These are phyloP conservation scores for Ganoderma sinense DNA, from an alignment of 1,284 basidiomycete species.

Conservation along the genomic window DNA sequence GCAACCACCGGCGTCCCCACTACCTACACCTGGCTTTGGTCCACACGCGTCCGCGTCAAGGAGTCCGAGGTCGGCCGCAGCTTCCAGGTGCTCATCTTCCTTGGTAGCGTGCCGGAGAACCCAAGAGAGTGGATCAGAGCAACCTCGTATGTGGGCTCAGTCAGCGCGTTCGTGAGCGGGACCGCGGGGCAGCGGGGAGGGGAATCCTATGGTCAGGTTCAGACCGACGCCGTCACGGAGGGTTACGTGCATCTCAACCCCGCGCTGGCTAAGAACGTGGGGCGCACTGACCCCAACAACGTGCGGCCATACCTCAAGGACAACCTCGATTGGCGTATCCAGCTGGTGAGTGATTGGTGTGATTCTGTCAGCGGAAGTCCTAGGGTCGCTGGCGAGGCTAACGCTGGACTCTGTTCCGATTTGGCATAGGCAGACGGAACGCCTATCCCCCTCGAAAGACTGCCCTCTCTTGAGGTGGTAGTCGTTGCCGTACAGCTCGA, in stretches of 20 bases:
- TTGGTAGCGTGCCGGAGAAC: constrained; percentile 47
- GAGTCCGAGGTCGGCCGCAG: constrained; percentile 48
- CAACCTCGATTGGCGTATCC: constrained; percentile 48
- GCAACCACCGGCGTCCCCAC: not conserved
- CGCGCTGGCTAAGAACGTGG: constrained; percentile 36
- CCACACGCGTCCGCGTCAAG: constrained; percentile 47
- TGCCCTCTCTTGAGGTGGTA: constrained; percentile 10
- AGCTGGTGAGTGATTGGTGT: constrained; percentile 12
- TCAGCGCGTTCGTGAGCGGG: constrained; percentile 48
- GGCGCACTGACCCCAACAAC: constrained; percentile 42
- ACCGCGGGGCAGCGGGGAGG: constrained; percentile 19
- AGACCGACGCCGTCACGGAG: constrained; percentile 48
- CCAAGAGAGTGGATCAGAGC: constrained; percentile 42
- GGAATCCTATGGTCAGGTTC: constrained; percentile 17
- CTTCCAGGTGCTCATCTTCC: constrained; percentile 50
- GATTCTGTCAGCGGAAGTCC: not conserved
- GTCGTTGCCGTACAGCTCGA: constrained; percentile 16
- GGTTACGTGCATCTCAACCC: constrained; percentile 58
- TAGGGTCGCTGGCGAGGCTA: not conserved
- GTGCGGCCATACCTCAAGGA: constrained; percentile 48
- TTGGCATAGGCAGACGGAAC: not conserved
- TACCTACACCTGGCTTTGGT: constrained; percentile 43
- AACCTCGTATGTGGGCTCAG: constrained; percentile 44
- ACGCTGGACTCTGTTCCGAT: not conserved
- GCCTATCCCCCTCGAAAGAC: constrained; percentile 7